Percentiles rank a stretch among this genome's conserved stretches.
phyloP scores from a whole-genome alignment of 2,329 filamentous ascomycete species.

The Pseudocercospora macadamiae region DNA sequence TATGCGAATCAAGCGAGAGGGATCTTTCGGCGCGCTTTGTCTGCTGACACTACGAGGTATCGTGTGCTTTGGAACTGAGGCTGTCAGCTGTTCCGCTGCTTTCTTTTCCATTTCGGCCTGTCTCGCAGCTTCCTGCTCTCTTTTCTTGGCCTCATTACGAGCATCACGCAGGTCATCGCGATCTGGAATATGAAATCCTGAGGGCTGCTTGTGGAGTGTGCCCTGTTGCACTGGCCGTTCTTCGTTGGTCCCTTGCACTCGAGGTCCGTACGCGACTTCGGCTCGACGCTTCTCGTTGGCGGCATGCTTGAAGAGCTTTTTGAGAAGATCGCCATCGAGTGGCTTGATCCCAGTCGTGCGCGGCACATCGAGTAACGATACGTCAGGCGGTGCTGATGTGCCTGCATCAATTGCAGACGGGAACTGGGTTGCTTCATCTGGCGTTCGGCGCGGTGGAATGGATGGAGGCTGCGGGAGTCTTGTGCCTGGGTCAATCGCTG shows the following conservation, averaged over 20 bases:
- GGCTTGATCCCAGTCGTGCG: slow-evolving; percentile 13
- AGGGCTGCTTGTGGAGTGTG: neutral
- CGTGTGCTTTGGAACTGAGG: no score
- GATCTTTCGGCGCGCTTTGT: slow-evolving; percentile 6
- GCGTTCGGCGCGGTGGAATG: neutral
- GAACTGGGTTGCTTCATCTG: neutral
- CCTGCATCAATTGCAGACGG: neutral
- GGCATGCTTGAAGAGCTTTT: slow-evolving; percentile 26
- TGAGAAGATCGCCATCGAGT: slow-evolving; percentile 19
- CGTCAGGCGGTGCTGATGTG: neutral
- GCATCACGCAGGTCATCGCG: slow-evolving; percentile 13
- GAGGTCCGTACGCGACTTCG: slow-evolving; percentile 15
- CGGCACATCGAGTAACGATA: neutral
- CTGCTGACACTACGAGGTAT: no score
- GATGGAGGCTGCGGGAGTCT: neutral
- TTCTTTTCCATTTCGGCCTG: slow-evolving; percentile 1
- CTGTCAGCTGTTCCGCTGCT: slow-evolving; percentile 3
- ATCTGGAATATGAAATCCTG: slow-evolving; percentile 7
- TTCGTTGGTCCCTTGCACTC: no score
- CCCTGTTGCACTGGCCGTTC: neutral
- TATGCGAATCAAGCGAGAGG: slow-evolving; percentile 19
- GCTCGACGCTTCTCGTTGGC: slow-evolving; percentile 25
- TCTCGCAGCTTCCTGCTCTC: neutral
- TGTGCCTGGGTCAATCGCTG: neutral
- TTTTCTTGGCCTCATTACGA: neutral